These are phyloP conservation scores for Cryptococcus sp. DNA, from an alignment of 1,284 basidiomycete species.

Conservation along the genomic window DNA sequence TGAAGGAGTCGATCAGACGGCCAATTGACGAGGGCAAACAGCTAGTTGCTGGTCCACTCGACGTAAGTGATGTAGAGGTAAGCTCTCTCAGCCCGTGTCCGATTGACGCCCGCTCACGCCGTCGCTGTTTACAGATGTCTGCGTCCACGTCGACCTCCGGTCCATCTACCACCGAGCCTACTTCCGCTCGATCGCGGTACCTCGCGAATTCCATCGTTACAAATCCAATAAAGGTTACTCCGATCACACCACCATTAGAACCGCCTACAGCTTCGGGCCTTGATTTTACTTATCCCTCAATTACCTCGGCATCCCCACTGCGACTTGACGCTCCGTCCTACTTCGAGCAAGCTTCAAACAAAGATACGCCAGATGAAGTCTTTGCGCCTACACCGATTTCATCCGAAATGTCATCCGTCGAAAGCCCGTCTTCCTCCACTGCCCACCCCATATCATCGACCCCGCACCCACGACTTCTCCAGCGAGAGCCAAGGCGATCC, in stretches of 20 bases:
- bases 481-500: slow-evolving; percentile 1
- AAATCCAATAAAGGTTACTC: background rate
- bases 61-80: no score
- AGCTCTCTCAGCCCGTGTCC: no score
- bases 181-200: slow-evolving; percentile 13
- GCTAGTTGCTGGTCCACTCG: no score
- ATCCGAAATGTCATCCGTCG: background rate
- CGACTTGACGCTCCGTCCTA: no score
- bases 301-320: no score
- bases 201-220: slow-evolving; percentile 11
- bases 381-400: background rate
- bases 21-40: background rate
- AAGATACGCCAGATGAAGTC: no score
- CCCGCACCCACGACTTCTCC: no score
- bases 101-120: no score
- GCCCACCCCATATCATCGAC: no score
- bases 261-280: no score
- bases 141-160: background rate
- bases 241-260: background rate
- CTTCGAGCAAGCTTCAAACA: no score
- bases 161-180: background rate
- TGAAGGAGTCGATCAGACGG: slow-evolving; percentile 4
- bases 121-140: background rate
- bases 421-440: background rate
- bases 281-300: no score